phyloP scores from a whole-genome alignment of 1,139 yeast species.

The Candida sojae region DNA sequence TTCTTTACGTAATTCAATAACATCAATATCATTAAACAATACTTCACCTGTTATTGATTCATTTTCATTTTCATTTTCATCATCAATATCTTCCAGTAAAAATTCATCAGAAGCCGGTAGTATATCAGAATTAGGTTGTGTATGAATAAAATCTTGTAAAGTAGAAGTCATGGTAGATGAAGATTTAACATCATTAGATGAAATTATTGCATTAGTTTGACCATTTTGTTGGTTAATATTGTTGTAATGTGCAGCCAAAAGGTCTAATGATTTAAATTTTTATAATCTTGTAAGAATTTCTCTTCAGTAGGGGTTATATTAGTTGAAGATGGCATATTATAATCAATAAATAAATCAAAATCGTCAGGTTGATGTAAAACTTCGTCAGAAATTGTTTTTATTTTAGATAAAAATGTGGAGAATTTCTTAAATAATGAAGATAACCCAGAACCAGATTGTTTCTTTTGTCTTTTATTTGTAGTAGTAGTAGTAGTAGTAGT shows the following conservation, averaged over 20 bases:
- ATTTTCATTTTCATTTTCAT: conserved; percentile 16
- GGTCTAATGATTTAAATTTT: conserved; percentile 36
- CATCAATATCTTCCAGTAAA: conserved; percentile 13
- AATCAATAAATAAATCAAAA: conserved; percentile 42
- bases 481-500: not conserved
- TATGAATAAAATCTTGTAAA: conserved; percentile 31
- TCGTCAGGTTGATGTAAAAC: conserved; percentile 41
- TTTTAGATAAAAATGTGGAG: conserved; percentile 30
- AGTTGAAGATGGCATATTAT: conserved; percentile 16
- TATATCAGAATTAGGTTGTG: conserved; percentile 9
- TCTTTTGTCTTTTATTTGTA: conserved; percentile 2
- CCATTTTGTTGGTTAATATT: conserved; percentile 1
- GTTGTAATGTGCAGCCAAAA: conserved; percentile 23
- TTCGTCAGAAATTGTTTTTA: conserved; percentile 45
- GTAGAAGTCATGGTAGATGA: conserved; percentile 8
- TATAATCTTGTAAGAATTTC: conserved; percentile 34
- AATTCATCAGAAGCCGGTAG: conserved; percentile 16
- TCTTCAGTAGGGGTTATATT: conserved; percentile 24
- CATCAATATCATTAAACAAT: conserved; percentile 28
- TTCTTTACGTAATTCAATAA: conserved; percentile 28
- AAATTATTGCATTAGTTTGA: not conserved
- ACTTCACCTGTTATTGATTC: conserved; percentile 21
- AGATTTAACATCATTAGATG: conserved; percentile 9
- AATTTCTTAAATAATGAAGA: conserved; percentile 31
- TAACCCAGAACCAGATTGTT: not conserved